Percentiles rank a stretch among this genome's conserved stretches.
Conservation (phyloP, 192 early-diverging fungal species). For the Podila clonocystis region DNA sequence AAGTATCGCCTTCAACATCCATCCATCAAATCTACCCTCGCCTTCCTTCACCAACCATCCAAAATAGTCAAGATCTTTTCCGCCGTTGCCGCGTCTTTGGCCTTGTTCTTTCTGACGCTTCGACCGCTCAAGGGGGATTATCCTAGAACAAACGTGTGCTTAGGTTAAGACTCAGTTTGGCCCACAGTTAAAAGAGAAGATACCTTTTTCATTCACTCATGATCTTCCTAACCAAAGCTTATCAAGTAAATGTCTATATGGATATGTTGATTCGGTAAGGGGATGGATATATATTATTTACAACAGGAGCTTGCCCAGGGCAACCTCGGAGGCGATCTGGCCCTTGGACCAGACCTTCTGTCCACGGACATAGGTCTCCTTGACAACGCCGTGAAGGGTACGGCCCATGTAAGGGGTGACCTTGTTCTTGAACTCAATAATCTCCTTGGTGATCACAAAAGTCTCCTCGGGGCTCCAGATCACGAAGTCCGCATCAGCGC, state of each 20-base stretch:
- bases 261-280: too few relatives aligned
- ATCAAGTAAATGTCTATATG: background rate
- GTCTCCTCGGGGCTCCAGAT: conserved; percentile 78
- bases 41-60: too few relatives aligned
- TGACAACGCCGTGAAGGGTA: conserved; percentile 68
- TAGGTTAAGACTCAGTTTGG: too few relatives aligned
- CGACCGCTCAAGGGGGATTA: too few relatives aligned
- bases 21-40: too few relatives aligned
- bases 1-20: too few relatives aligned
- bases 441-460: conserved; percentile 64
- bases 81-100: too few relatives aligned
- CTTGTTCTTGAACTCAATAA: conserved; percentile 86
- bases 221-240: background rate
- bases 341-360: conserved; percentile 47
- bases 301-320: conserved; percentile 41
- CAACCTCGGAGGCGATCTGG: conserved; percentile 30
- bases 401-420: conserved; percentile 78
- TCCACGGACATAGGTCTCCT: conserved; percentile 79
- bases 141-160: too few relatives aligned
- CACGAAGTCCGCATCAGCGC: conserved; percentile 83
- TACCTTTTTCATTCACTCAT: too few relatives aligned
- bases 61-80: too few relatives aligned
- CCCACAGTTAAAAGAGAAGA: too few relatives aligned
- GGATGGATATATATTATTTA: conserved; percentile 6
- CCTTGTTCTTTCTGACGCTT: too few relatives aligned